Evolutionary conservation across 2,329 filamentous ascomycete species (phyloP), one percentile per base, ranked within the genome.

Genomic region (Hansfordia pulvinata): DNA sequence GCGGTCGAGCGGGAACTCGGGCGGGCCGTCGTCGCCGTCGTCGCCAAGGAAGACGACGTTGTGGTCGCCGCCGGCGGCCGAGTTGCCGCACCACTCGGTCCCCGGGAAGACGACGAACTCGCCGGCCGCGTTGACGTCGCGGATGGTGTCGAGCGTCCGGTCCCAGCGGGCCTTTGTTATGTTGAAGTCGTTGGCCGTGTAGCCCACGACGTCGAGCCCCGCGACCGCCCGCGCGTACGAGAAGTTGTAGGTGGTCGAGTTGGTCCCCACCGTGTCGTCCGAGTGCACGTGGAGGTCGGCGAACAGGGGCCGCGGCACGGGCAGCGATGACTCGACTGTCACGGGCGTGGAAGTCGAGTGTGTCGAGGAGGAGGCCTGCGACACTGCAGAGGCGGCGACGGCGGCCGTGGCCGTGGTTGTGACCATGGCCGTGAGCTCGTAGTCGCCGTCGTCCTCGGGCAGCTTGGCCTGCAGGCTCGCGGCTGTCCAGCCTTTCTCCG

Each of bases 151-250:
- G 3, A 46, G 31, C 7, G 44, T 51, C 3, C 34, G 19, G 10
- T 44, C 35, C 48, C 50, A 54, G n/a, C 35, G 34, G 8, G 36
- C 25, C 22, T 44, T 34, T 16, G 49, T 53, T 32, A 53, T 43
- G 26, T 53, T 47, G 38, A 53, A 54, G 29, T 53, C 49, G 31
- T 54, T 53, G 13, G 50, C 51, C 1, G 50, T 53, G 32, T 53
- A 53, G 3, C 50, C 49, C 1, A 53, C 40, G 8, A 52, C 34
- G 16, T 54, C 50, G 1, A 54, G 43, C 11, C 49, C 50, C 1
- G 50, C 49, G 10, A 53, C 40, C 12, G 44, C 20, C 12, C 41
- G 45, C 10, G 44, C 49, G 28, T 53, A 54, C 2, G 45, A 47
- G 32, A 53, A 53, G 33, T 52, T 53, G 35, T 54, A 52, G 2